Percentiles rank a stretch among this genome's conserved stretches.
Evolutionary conservation across 2,329 filamentous ascomycete species (phyloP).

Genomic region (Colletotrichum melonis): DNA sequence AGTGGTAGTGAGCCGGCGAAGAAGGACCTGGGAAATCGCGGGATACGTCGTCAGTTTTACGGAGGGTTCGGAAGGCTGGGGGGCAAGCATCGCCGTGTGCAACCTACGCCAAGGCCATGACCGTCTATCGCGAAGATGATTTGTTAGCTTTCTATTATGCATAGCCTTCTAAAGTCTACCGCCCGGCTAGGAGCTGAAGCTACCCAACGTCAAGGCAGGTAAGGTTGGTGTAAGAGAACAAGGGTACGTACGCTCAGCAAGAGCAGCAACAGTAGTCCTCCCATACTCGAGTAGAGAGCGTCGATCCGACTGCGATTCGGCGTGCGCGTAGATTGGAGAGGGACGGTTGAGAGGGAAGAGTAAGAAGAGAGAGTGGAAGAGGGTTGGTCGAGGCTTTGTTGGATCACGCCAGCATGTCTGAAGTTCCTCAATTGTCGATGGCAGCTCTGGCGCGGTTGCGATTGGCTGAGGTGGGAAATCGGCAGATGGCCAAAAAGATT

Average conservation of each 20-base stretch:
- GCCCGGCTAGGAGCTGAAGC: conserved; percentile 26
- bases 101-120: conserved; percentile 70
- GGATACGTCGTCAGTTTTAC: conserved; percentile 13
- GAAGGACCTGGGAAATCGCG: conserved; percentile 76
- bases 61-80: conserved; percentile 10
- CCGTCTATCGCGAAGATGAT: conserved; percentile 50
- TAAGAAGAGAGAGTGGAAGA: neutral
- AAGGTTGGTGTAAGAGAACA: neutral
- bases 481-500: neutral
- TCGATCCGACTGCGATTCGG: conserved; percentile 1
- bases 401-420: conserved; percentile 31
- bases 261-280: conserved; percentile 52
- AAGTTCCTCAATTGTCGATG: neutral
- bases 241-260: conserved; percentile 52
- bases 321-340: neutral
- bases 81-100: conserved; percentile 27
- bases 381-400: conserved; percentile 9
- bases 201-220: neutral
- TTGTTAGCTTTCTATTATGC: conserved; percentile 19
- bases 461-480: neutral
- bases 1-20: conserved; percentile 91
- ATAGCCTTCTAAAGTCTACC: neutral
- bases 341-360: neutral
- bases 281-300: conserved; percentile 45
- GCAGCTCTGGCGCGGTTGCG: neutral